Base-by-base conservation (phyloP, 2,329 filamentous ascomycete species). In the Aspergillus sp. region DNA sequence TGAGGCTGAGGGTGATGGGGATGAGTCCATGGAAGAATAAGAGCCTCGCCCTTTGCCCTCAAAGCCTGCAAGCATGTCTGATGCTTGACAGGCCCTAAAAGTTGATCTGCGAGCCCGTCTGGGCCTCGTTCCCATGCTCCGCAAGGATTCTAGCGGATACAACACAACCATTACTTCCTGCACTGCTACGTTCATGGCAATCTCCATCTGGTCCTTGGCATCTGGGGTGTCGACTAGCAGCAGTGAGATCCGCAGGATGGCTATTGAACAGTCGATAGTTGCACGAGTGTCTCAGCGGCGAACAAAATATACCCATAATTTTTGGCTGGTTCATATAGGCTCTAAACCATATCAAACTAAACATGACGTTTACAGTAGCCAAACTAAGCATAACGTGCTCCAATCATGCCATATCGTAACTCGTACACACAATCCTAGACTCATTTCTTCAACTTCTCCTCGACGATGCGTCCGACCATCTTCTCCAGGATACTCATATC, bases 391-490 rank as follows among this genome's bases (percentile, higher is more conserved):
- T 7, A 29, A 29, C 1, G 25, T 10, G 25, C 25, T 29, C 25
- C 7, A 29, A 29, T 29, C 9, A 11, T 29, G 25, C 25, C 25
- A 29, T 29, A 29, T 29, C 25, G 25, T 29, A 29, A 29, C 25
- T 10, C 25, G 25, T 29, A 10, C 25, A 29, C n/a, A n/a, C n/a
- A 23, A 29, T 29, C 25, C 25, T 29, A 29, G 25, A 29, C 11
- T 62, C 57, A 64, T 58, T 63, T 63, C 65, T 78, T 77, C 66
- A 89, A 70, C 66, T 81, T 86, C 71, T 88, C 84, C 32, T 91
- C 88, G 13, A 96, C 86, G 57, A 95, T 80, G 61, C 83, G 84
- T 65, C 85, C 79, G 9, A 91, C 86, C 73, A 91, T 84, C 73
- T 87, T 88, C 73, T 89, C 83, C 58, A 91, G 67, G 32, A 88